These are phyloP conservation scores for Polyplosphaeria fusca DNA, from an alignment of 495 filamentous ascomycete genomes.

Conservation along the genomic window DNA sequence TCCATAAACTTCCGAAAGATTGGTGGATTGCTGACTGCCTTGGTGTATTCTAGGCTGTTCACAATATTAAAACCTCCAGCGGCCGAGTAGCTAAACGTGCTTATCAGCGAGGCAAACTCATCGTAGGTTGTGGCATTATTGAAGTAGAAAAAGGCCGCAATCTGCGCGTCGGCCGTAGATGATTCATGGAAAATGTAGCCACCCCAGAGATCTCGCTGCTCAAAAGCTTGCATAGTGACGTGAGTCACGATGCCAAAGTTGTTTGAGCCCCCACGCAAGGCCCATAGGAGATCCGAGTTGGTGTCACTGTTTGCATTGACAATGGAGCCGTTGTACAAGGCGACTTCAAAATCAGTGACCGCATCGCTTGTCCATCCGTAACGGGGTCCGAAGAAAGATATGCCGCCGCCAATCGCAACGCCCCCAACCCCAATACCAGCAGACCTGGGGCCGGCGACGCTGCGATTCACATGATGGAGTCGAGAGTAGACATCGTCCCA, in stretches of 20 bases:
- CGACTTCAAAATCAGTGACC: slow-evolving; percentile 31
- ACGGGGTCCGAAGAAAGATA: slow-evolving; percentile 29
- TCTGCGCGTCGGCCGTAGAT: neutral
- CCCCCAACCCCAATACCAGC: slow-evolving; percentile 49
- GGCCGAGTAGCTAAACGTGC: neutral
- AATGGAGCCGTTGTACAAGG: slow-evolving; percentile 48
- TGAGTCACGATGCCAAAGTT: slow-evolving; percentile 15
- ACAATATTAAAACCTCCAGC: neutral
- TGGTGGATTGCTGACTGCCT: no score
- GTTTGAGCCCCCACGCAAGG: neutral
- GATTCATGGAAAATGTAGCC: neutral
- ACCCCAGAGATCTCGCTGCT: neutral
- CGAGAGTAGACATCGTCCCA: slow-evolving; percentile 21
- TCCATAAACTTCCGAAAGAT: no score
- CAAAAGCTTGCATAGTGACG: slow-evolving; percentile 1
- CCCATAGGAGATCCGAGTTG: slow-evolving; percentile 6
- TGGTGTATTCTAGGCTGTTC: neutral
- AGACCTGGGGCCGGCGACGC: slow-evolving; percentile 11
- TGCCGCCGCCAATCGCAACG: slow-evolving; percentile 15
- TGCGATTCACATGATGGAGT: neutral
- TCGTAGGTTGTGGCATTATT: neutral
- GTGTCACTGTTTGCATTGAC: slow-evolving; percentile 47
- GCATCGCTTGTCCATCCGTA: slow-evolving; percentile 54
- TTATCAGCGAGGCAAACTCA: neutral
- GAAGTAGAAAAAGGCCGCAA: neutral